Conservation (phyloP, 139 green algal species). For the Chlorella vulgaris region DNA sequence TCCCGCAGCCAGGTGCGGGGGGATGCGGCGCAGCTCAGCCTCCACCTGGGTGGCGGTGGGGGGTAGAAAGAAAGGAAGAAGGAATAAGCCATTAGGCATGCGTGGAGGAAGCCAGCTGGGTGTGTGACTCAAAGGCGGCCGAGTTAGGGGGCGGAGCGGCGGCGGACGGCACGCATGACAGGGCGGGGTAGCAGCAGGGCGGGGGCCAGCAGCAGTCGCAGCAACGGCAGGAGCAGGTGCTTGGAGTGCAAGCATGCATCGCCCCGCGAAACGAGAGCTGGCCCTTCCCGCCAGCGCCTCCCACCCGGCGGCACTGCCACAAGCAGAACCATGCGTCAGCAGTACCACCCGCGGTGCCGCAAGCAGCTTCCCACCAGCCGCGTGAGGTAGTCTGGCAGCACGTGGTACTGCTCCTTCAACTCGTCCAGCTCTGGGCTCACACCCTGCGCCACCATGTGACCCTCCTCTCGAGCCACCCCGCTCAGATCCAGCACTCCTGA, state of each 20-base stretch:
- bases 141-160: not conserved
- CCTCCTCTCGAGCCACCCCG: constrained; percentile 48
- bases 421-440: constrained; percentile 77
- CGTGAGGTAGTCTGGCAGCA: constrained; percentile 72
- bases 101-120: not conserved
- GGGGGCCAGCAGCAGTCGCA: not conserved
- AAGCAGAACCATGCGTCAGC: not conserved
- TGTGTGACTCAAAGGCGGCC: not conserved
- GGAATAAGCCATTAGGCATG: not conserved
- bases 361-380: constrained; percentile 45
- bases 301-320: not conserved
- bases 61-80: not conserved
- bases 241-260: not conserved
- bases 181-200: not conserved
- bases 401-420: constrained; percentile 63
- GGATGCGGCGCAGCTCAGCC: constrained; percentile 69
- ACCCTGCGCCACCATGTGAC: constrained; percentile 60
- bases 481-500: constrained; percentile 58
- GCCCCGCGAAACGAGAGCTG: too few relatives aligned
- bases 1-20: constrained; percentile 44
- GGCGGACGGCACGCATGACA: not conserved
- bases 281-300: not conserved
- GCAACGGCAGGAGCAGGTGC: not conserved
- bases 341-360: too few relatives aligned
- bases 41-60: constrained; percentile 31